Conservation (phyloP, 2,329 filamentous ascomycete genomes). For the Scorias spongiosa region DNA sequence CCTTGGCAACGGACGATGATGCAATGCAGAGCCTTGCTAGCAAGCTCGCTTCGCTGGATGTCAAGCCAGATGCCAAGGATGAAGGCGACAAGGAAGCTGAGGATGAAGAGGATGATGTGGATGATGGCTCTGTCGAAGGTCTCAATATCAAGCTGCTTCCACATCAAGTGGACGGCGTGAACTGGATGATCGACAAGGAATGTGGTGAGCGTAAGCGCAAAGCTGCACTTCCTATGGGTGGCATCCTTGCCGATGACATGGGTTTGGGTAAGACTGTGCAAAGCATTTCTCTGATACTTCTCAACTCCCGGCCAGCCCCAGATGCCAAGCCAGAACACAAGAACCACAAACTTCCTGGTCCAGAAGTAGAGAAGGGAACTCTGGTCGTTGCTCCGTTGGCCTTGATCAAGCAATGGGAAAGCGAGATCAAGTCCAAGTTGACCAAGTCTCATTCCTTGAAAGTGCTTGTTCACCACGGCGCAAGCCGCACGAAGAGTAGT, state of each 20-base stretch:
- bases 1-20: constrained; percentile 18
- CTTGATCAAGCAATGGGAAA: constrained; percentile 93
- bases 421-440: constrained; percentile 77
- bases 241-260: constrained; percentile 95
- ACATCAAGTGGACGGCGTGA: constrained; percentile 84
- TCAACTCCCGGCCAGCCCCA: constrained; percentile 48
- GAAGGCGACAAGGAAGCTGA: constrained; percentile 30
- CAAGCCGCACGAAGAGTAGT: constrained; percentile 64
- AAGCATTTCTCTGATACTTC: constrained; percentile 74
- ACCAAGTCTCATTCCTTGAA: constrained; percentile 52
- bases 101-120: constrained; percentile 32
- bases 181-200: constrained; percentile 92
- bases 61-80: constrained; percentile 35
- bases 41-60: constrained; percentile 28
- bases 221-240: constrained; percentile 67
- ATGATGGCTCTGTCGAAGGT: constrained; percentile 57
- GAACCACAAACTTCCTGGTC: constrained; percentile 50
- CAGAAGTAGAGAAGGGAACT: constrained; percentile 59
- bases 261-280: constrained; percentile 93
- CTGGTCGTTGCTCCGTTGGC: constrained; percentile 86
- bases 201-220: constrained; percentile 72
- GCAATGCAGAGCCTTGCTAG: constrained; percentile 26
- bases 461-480: constrained; percentile 83
- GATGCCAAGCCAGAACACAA: constrained; percentile 35
- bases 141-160: constrained; percentile 78